Percentiles rank a stretch among this genome's conserved stretches.
Evolutionary conservation across 2,329 filamentous ascomycete species (phyloP).

Genomic region (Sphaceloma murrayae): DNA sequence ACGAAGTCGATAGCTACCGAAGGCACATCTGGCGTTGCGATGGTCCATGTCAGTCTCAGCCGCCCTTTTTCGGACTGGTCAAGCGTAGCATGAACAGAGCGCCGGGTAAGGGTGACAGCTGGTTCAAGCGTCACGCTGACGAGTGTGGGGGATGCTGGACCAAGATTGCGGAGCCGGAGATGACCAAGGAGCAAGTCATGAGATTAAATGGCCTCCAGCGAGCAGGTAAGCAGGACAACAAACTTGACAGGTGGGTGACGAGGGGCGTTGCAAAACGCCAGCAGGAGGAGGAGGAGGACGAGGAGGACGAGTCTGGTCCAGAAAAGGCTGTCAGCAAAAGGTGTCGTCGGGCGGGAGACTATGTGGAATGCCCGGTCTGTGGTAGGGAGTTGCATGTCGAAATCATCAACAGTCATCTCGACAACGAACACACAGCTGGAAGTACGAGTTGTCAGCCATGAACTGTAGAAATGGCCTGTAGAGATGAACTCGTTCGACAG

Average conservation of each 20-base stretch:
- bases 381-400: constrained; percentile 24
- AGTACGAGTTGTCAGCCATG: too few relatives aligned
- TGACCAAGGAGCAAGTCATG: constrained; percentile 34
- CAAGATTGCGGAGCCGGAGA: constrained; percentile 35
- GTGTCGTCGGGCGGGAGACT: constrained; percentile 17
- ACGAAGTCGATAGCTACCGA: constrained; percentile 38
- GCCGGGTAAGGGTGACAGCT: constrained; percentile 34
- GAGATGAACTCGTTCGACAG: too few relatives aligned
- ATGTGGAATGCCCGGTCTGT: constrained; percentile 35
- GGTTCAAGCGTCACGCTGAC: constrained; percentile 33
- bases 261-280: constrained; percentile 12
- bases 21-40: constrained; percentile 39
- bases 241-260: constrained; percentile 34
- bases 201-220: constrained; percentile 33
- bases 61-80: constrained; percentile 37
- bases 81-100: constrained; percentile 39
- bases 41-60: constrained; percentile 30
- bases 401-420: constrained; percentile 34
- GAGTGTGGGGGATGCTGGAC: constrained; percentile 36
- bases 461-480: too few relatives aligned
- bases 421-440: constrained; percentile 25
- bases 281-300: not conserved
- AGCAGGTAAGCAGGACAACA: constrained; percentile 37
- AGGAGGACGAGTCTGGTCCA: too few relatives aligned
- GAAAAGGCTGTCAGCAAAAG: too few relatives aligned